Evolutionary conservation across 305 asterid species (phyloP), one percentile per base, ranked within the genome.

Genomic region (Fraxinus floribunda): DNA sequence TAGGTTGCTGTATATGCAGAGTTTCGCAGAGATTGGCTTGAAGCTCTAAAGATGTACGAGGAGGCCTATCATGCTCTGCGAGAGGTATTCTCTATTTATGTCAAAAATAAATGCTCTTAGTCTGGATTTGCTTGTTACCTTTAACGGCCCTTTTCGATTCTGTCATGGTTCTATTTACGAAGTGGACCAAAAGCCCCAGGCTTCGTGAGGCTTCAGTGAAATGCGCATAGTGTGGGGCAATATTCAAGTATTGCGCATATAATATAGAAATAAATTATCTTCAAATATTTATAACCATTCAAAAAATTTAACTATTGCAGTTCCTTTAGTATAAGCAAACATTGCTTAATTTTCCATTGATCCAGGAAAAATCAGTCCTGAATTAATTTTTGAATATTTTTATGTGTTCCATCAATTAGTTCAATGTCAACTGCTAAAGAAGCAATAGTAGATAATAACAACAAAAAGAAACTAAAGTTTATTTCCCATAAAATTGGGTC

Each of bases 1-100:
- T 24, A 95, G 86, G 98, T 90, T 88, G 99, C 95, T 89, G 91
- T 92, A 84, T 94, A 91, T 91, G 97, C 98, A 87, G 98, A 94
- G 84, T 95, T 94, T 83, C 92, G 97, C 72, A 89, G 97, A 88
- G 99, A 95, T 86, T 95, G 99, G 99, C 88, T 77, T 78, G 99
- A 95, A 88, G 98, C 97, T 88, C 91, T 92, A 81, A 93, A 91
- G 90, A 83, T 88, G 55, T 92, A 95, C 41, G 97, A 94, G 88
- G 98, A 95, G 87, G 95, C 97, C 46, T 94, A 95, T 85, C 93
- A 90, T 78, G 90, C 93, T 41, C 86, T 93, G 84, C 93, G 95
- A 55, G 98, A 94, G 99, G 98, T 95, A 90, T 64, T 64, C 7
- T 68, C 79, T 77, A 52, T 18, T 72, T 83, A 66, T 38, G 36